These are phyloP conservation scores for Alternaria rosae DNA, from an alignment of 2,329 filamentous ascomycete species.

Conservation along the genomic window DNA sequence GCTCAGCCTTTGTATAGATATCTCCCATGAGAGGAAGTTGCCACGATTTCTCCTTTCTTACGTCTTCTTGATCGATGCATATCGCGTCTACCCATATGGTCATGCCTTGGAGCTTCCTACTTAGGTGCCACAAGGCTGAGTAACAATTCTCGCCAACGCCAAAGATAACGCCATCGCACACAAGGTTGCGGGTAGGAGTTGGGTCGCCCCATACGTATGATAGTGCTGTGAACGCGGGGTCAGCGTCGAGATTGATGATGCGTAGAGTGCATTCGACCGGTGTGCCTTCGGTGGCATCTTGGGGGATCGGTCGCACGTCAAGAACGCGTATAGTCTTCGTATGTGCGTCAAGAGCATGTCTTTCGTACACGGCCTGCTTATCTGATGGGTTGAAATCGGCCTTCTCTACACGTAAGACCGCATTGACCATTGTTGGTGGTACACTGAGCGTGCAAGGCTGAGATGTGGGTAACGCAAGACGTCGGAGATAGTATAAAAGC, in stretches of 20 bases:
- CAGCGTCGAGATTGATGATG: neutral
- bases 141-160: neutral
- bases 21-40: neutral
- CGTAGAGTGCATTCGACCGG: neutral
- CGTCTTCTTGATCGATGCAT: neutral
- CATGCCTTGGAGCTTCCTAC: neutral
- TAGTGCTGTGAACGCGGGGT: neutral
- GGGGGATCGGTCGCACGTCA: neutral
- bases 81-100: too few species aligned
- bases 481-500: neutral
- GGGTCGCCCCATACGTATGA: neutral
- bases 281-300: neutral
- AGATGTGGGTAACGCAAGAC: neutral
- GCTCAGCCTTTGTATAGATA: neutral
- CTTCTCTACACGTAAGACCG: fast-evolving
- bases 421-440: neutral
- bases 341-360: neutral
- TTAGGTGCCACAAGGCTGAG: neutral
- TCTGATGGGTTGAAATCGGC: fast-evolving
- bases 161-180: neutral
- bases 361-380: neutral
- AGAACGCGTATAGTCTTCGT: neutral
- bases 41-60: neutral
- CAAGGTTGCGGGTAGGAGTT: neutral
- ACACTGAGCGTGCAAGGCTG: neutral